These are phyloP conservation scores for Prunus yedoensis DNA, from an alignment of 331 rosid genomes.

Conservation along the genomic window DNA sequence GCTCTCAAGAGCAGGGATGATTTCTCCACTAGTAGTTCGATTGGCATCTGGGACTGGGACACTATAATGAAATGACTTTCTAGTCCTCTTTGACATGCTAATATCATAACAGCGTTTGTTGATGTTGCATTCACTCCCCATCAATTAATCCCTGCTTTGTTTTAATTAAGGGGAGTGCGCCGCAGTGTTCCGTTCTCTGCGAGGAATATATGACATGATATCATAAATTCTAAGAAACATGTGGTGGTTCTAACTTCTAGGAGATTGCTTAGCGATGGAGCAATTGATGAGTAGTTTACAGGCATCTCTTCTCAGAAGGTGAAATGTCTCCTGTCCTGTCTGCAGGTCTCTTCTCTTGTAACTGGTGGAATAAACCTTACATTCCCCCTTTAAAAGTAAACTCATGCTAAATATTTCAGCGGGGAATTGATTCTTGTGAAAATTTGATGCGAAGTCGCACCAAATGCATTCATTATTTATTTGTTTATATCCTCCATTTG, in stretches of 20 bases:
- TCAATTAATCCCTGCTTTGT: conserved; percentile 4
- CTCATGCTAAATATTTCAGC: neutral
- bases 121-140: conserved; percentile 43
- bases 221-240: neutral
- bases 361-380: neutral
- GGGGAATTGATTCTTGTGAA: neutral
- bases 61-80: conserved; percentile 36
- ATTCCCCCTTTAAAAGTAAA: no score
- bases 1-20: neutral
- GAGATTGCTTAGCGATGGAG: neutral
- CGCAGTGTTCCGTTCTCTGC: neutral
- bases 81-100: conserved; percentile 81
- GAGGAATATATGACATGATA: neutral
- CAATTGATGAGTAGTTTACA: neutral
- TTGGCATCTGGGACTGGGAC: neutral
- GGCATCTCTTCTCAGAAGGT: neutral
- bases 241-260: neutral
- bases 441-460: neutral
- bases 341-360: neutral
- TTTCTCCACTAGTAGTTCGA: neutral
- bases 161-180: no score
- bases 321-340: conserved; percentile 10
- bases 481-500: no score
- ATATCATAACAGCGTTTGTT: conserved; percentile 62
- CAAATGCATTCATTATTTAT: no score